These are phyloP conservation scores for Wickerhamiella azyma DNA, from an alignment of 805 yeast species.

Conservation along the genomic window DNA sequence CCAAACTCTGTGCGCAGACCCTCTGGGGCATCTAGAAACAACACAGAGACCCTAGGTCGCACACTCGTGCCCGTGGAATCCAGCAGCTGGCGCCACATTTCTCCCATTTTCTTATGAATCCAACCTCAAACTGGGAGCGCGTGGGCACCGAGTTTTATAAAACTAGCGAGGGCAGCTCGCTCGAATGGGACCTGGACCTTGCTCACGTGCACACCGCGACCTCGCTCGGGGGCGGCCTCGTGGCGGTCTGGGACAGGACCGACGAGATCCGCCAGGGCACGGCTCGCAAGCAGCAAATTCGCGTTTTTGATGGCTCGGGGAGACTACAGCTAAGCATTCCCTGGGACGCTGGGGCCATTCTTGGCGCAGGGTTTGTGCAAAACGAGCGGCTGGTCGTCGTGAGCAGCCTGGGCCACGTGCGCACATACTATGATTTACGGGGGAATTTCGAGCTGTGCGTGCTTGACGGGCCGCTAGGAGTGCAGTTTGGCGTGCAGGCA, in stretches of 20 bases:
- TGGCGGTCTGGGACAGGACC: slow-evolving; percentile 31
- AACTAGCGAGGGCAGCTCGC: slow-evolving; percentile 40
- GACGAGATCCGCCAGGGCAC: slow-evolving; percentile 10
- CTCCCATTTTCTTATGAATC: slow-evolving; percentile 9
- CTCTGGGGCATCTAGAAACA: not conserved
- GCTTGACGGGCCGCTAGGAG: not conserved
- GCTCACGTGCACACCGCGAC: slow-evolving; percentile 34
- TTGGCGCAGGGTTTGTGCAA: slow-evolving; percentile 39
- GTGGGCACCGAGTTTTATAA: slow-evolving; percentile 58
- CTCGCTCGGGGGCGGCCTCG: slow-evolving; percentile 40
- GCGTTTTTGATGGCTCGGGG: slow-evolving; percentile 25
- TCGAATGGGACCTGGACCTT: slow-evolving; percentile 38
- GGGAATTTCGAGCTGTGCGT: slow-evolving; percentile 39
- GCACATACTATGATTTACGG: slow-evolving; percentile 51
- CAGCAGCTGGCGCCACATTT: slow-evolving; percentile 7
- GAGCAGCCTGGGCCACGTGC: slow-evolving; percentile 36
- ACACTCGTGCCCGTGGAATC: not conserved
- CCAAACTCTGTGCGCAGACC: not conserved
- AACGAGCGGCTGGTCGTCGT: slow-evolving; percentile 46
- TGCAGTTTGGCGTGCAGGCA: not conserved
- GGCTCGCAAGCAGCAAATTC: slow-evolving; percentile 14
- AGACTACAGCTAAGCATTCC: slow-evolving; percentile 17
- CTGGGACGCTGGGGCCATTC: slow-evolving; percentile 38
- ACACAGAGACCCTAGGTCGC: not conserved
- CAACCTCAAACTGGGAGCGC: slow-evolving; percentile 55